Base-by-base conservation (phyloP, 139 green algal species). In the Chlamydomonas incerta region DNA sequence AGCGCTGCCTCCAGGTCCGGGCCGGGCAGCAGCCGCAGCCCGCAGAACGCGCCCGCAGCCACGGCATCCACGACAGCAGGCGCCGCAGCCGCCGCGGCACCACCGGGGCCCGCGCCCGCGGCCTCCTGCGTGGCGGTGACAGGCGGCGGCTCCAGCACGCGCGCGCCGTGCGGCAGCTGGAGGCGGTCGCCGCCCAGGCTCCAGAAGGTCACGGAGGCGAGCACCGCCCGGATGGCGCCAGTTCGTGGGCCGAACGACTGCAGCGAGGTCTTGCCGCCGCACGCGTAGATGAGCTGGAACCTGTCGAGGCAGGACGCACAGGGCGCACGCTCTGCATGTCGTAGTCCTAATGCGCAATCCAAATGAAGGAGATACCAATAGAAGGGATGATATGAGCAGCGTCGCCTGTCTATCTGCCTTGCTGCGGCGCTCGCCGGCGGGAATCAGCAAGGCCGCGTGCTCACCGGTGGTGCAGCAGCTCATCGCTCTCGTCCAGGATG, bases 401-500 rank as follows among this genome's bases (percentile, higher is more conserved):
- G n/a, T n/a, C n/a, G n/a, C n/a, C n/a, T n/a, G n/a, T n/a, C n/a
- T n/a, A n/a, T n/a, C n/a, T n/a, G n/a, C n/a, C n/a, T n/a, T n/a
- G n/a, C n/a, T n/a, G n/a, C n/a, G n/a, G n/a, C n/a, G n/a, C n/a
- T n/a, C n/a, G n/a, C n/a, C n/a, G n/a, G n/a, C n/a, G n/a, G n/a
- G n/a, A n/a, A n/a, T n/a, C n/a, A n/a, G n/a, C n/a, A n/a, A n/a
- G n/a, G n/a, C n/a, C n/a, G n/a, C n/a, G n/a, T n/a, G n/a, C n/a
- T 11, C 35, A 74, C 90, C 81, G 87, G 90, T 93, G 90, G 47
- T 86, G 80, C 71, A 94, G 83, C 72, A 95, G 80, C 75, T 94
- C 88, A 34, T 95, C 92, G 46, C 83, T 90, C 67, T 95, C 92
- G 80, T 95, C 92, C 81, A 94, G 37, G 33, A 93, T 69, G 73